A percentile compares a stretch with the other conserved stretches of the same genome.
These are phyloP conservation scores for Funneliformis mosseae DNA, from an alignment of 192 early-diverging fungal species.

Conservation along the genomic window DNA sequence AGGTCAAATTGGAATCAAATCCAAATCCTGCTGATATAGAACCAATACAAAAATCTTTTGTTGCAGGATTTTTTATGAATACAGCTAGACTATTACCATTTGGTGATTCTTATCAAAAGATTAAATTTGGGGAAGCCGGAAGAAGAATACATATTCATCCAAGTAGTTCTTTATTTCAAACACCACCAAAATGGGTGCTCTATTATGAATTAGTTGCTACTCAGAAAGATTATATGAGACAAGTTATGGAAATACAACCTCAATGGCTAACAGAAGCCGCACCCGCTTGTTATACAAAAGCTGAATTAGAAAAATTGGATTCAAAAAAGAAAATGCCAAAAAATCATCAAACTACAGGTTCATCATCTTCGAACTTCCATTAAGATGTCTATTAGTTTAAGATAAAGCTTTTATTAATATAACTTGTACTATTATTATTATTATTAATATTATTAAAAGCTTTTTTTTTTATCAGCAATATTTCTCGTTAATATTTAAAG, in stretches of 20 bases:
- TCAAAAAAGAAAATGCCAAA: constrained; percentile 34
- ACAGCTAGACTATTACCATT: constrained; percentile 78
- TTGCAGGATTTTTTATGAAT: constrained; percentile 97
- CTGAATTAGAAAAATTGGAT: constrained; percentile 22
- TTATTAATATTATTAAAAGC: too few relatives aligned
- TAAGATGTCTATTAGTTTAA: too few relatives aligned
- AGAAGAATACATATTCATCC: constrained; percentile 95
- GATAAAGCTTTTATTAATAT: too few relatives aligned
- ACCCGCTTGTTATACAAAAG: constrained; percentile 26
- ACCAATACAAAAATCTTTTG: constrained; percentile 90
- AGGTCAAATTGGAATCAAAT: constrained; percentile 81
- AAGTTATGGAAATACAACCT: constrained; percentile 89
- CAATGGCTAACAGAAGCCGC: constrained; percentile 77
- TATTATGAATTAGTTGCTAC: constrained; percentile 95
- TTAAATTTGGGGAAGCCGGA: constrained; percentile 70
- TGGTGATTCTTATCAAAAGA: constrained; percentile 90
- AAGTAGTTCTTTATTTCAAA: constrained; percentile 75
- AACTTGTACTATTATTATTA: too few relatives aligned
- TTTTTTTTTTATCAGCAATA: too few relatives aligned
- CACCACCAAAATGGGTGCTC: constrained; percentile 83
- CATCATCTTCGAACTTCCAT: too few relatives aligned
- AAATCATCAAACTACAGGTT: constrained; percentile 16
- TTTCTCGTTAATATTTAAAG: too few relatives aligned
- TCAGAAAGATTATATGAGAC: constrained; percentile 93
- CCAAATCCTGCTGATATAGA: constrained; percentile 82